Evolutionary conservation across 768 basidiomycete genomes (phyloP).

Genomic region (Boletus reticulatus): DNA sequence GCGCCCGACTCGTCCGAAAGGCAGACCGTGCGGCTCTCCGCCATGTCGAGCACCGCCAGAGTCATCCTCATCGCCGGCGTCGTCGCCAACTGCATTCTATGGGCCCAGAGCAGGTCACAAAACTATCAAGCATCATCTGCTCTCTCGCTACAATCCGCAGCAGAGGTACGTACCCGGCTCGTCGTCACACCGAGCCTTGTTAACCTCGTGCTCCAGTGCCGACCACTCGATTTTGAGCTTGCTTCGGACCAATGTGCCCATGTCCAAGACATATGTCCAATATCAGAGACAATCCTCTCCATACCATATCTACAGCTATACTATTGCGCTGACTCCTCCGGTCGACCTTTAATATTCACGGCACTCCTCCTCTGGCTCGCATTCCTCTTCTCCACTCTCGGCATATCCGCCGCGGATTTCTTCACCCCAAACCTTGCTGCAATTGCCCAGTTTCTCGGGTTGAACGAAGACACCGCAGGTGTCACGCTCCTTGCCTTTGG

Average conservation of each 20-base stretch:
- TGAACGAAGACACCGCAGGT: slow-evolving; percentile 93
- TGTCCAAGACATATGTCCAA: slow-evolving; percentile 55
- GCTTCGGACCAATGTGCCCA: slow-evolving; percentile 59
- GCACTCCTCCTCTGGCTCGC: slow-evolving; percentile 74
- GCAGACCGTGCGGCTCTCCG: neutral
- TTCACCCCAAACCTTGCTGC: slow-evolving; percentile 96
- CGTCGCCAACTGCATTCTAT: slow-evolving; percentile 58
- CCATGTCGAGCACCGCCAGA: slow-evolving; percentile 52
- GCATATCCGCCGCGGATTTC: slow-evolving; percentile 94
- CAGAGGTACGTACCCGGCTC: neutral
- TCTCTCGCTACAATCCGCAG: neutral
- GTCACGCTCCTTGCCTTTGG: slow-evolving; percentile 97
- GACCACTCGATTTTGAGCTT: slow-evolving; percentile 53
- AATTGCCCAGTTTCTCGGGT: slow-evolving; percentile 77
- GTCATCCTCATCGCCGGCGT: slow-evolving; percentile 52
- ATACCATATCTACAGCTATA: slow-evolving; percentile 69
- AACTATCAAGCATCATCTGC: neutral
- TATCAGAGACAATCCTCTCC: slow-evolving; percentile 61
- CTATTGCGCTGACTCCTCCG: slow-evolving; percentile 59
- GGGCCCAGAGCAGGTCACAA: slow-evolving; percentile 53
- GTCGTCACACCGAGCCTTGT: neutral
- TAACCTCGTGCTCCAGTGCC: slow-evolving; percentile 48
- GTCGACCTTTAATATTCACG: slow-evolving; percentile 57
- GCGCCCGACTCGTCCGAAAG: no score
- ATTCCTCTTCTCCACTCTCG: slow-evolving; percentile 95